These are phyloP conservation scores for Cyberlindnera euphorbiae DNA, from an alignment of 805 yeast genomes.

Conservation along the genomic window DNA sequence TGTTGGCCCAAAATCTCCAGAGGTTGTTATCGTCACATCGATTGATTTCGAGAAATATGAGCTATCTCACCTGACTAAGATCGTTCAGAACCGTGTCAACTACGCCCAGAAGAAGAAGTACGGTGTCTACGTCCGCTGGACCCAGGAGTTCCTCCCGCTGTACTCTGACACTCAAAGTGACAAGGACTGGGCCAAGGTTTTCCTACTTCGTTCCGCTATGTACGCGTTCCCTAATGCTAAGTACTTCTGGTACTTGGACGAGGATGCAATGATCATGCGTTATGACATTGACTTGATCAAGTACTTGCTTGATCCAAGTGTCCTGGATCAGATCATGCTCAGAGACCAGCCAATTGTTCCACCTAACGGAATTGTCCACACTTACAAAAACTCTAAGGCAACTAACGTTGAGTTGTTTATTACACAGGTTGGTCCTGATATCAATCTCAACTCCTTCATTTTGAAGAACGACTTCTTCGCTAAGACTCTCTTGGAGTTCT, in stretches of 20 bases:
- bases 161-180: constrained; percentile 39
- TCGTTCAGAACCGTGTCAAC: constrained; percentile 83
- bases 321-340: constrained; percentile 57
- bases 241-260: constrained; percentile 85
- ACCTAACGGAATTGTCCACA: constrained; percentile 60
- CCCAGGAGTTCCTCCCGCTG: constrained; percentile 72
- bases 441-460: constrained; percentile 71
- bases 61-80: constrained; percentile 51
- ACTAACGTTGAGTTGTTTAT: constrained; percentile 53
- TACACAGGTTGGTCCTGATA: constrained; percentile 61
- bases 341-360: constrained; percentile 72
- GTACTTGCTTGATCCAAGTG: constrained; percentile 55
- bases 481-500: constrained; percentile 67
- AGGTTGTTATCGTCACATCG: constrained; percentile 71
- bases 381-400: constrained; percentile 57
- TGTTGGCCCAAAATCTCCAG: constrained; percentile 42
- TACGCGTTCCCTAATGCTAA: constrained; percentile 88
- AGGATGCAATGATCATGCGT: constrained; percentile 73
- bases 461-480: constrained; percentile 59
- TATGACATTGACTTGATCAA: constrained; percentile 53
- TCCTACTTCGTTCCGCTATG: constrained; percentile 80
- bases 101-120: constrained; percentile 79
- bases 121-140: constrained; percentile 82
- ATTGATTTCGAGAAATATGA: constrained; percentile 69
- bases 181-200: constrained; percentile 59